Evolutionary conservation across 1,284 basidiomycete genomes (phyloP).

Genomic region (Puccinia coronata): DNA sequence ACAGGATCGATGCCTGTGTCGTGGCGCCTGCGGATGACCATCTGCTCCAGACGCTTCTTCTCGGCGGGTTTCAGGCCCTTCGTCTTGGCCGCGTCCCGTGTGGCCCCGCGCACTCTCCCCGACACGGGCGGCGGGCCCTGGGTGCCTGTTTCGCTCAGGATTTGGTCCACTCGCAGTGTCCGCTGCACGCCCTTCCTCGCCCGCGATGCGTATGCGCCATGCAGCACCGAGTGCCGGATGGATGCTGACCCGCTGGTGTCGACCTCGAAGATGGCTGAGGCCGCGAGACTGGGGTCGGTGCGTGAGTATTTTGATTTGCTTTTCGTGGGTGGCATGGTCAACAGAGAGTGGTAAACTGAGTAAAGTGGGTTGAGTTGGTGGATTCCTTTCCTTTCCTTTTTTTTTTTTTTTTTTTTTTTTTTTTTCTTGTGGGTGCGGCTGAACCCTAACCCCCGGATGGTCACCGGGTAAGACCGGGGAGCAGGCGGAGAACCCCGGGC

Average conservation of each 20-base stretch:
- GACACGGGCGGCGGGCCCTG: constrained; percentile 12
- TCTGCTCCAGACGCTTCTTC: constrained; percentile 35
- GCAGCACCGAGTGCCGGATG: constrained; percentile 36
- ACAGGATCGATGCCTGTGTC: constrained; percentile 30
- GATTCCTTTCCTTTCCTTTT: neutral
- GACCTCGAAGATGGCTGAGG: constrained; percentile 32
- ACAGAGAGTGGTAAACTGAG: too few relatives aligned
- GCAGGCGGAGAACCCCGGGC: too few relatives aligned
- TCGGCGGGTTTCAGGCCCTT: constrained; percentile 13
- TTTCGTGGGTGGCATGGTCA: constrained; percentile 10
- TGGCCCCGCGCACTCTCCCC: constrained; percentile 1
- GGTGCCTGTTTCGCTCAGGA: constrained; percentile 8
- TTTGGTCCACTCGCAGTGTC: constrained; percentile 36
- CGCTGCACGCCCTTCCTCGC: constrained; percentile 38
- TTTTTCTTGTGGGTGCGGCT: too few relatives aligned
- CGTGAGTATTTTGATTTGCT: constrained; percentile 31
- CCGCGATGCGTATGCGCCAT: constrained; percentile 19
- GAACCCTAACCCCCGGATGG: too few relatives aligned
- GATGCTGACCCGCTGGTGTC: constrained; percentile 37
- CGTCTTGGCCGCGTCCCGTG: constrained; percentile 12
- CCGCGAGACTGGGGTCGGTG: neutral
- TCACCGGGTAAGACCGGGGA: too few relatives aligned
- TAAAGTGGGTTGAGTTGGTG: neutral
- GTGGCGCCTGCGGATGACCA: constrained; percentile 27
- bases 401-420: too few relatives aligned